phyloP scores from a whole-genome alignment of 2,329 filamentous ascomycete species.

The Xylaria sp. region DNA sequence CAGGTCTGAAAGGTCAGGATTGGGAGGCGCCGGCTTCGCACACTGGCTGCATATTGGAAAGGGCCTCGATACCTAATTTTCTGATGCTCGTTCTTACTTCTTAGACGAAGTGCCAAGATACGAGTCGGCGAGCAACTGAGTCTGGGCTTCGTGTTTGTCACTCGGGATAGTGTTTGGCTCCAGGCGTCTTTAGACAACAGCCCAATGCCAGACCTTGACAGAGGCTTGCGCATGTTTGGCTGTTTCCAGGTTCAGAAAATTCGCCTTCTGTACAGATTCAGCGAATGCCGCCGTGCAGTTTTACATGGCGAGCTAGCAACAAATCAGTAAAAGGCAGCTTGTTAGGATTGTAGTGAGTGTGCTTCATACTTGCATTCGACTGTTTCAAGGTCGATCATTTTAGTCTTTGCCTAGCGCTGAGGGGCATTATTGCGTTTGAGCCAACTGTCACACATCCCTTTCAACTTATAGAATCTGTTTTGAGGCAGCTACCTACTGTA shows the following conservation, averaged over 20 bases:
- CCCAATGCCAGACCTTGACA: slow-evolving; percentile 10
- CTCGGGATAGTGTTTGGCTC: slow-evolving; percentile 42
- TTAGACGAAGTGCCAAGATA: slow-evolving; percentile 44
- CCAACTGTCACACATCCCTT: not conserved
- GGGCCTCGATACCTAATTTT: slow-evolving; percentile 34
- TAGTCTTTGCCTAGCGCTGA: slow-evolving; percentile 1
- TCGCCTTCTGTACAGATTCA: not conserved
- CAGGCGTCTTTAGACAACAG: slow-evolving; percentile 23
- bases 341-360: not conserved
- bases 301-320: slow-evolving; percentile 6
- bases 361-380: slow-evolving; percentile 13
- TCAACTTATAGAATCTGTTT: too few species aligned
- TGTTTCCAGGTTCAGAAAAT: not conserved
- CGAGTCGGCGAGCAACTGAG: slow-evolving; percentile 42
- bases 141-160: slow-evolving; percentile 37
- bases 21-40: slow-evolving; percentile 47
- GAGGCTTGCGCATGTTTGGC: slow-evolving; percentile 27
- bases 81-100: slow-evolving; percentile 37
- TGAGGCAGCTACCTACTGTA: not conserved
- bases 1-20: slow-evolving; percentile 45
- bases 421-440: slow-evolving; percentile 2
- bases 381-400: not conserved
- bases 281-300: not conserved
- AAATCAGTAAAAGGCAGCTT: not conserved
- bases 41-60: slow-evolving; percentile 33